Evolutionary conservation across 495 filamentous ascomycete species (phyloP).

Genomic region (Entonaema liquescens): DNA sequence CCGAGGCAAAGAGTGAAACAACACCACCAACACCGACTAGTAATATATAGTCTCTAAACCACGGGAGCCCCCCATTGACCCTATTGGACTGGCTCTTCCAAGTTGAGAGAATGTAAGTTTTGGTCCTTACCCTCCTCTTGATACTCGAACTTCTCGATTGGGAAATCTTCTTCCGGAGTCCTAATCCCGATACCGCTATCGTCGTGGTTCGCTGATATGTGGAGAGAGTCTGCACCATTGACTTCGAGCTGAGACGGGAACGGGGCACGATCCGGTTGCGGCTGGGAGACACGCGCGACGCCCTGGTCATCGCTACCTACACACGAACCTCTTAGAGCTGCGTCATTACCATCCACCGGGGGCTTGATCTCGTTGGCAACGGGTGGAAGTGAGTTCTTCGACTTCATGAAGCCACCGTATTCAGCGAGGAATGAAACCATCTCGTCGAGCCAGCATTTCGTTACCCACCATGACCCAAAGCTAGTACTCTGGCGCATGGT

Average conservation of each 20-base stretch:
- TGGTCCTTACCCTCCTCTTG: conserved; percentile 25
- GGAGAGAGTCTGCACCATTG: conserved; percentile 40
- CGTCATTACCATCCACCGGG: conserved; percentile 37
- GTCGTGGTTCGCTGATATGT: conserved; percentile 58
- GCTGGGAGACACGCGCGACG: conserved; percentile 46
- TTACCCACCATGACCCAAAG: conserved; percentile 97
- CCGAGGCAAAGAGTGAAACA: conserved; percentile 15
- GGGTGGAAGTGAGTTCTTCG: conserved; percentile 42
- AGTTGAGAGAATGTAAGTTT: conserved; percentile 14
- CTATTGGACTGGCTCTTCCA: conserved; percentile 14
- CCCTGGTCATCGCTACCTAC: conserved; percentile 56
- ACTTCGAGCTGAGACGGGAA: conserved; percentile 49
- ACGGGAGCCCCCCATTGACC: not conserved
- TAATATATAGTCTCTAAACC: conserved; percentile 25
- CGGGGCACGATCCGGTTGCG: conserved; percentile 54
- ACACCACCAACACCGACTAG: conserved; percentile 16
- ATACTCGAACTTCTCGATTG: conserved; percentile 62
- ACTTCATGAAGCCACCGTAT: conserved; percentile 87
- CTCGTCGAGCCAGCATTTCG: conserved; percentile 97
- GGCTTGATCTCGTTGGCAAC: conserved; percentile 40
- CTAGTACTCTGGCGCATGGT: conserved; percentile 84
- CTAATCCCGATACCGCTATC: conserved; percentile 76
- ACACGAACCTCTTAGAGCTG: conserved; percentile 49
- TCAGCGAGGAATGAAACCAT: conserved; percentile 93
- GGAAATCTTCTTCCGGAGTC: conserved; percentile 67